Base-by-base conservation (phyloP, 768 basidiomycete genomes). In the Boletus rex-veris region DNA sequence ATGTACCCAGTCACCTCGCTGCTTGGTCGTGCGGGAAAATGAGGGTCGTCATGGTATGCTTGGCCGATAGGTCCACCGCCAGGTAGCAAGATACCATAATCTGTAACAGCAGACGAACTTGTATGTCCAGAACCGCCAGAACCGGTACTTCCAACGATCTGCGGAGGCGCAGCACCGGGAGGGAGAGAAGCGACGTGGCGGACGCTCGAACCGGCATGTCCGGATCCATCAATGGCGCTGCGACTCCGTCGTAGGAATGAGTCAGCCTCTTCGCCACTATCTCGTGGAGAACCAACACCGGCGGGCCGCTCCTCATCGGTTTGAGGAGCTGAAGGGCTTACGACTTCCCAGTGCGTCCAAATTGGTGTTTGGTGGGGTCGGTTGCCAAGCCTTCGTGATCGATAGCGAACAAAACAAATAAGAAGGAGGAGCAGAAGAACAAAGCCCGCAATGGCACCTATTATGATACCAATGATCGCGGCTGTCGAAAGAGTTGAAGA, bases 251-350 rank as follows among this genome's bases (percentile, higher is more conserved):
- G 77, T 5, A 86, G 73, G 74, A 88, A 86, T 0, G 87, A 75
- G 61, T 87, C 86, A 3, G 70, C 73, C 65, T 88, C 87, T 62
- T 86, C 86, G 7, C 87, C 87, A 46, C 84, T 88, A 30, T 78
- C 77, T 10, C 85, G 76, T 1, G 87, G 85, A 24, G 83, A 83
- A 33, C 85, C 85, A 67, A 87, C 83, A n/a, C 83, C 86, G 11
- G 75, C 74, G 3, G 73, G 63, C 30, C 73, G 72, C 19, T 71
- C 77, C 14, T 62, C 66, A 11, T 71, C 68, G 2, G 51, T 50
- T 11, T 50, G 52, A 35, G 45, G 54, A 1, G 52, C 61, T 8
- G 59, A 54, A 15, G 71, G 66, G 12, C 70, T 68, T 26, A 81
- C 68, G 37, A 77, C 69, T 72, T 57, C 75, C 73, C 52, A 83